A percentile compares a stretch with the other conserved stretches of the same genome.
phyloP scores from a whole-genome alignment of 176 grass and related monocot genomes.

The Calamus simplicifolius region DNA sequence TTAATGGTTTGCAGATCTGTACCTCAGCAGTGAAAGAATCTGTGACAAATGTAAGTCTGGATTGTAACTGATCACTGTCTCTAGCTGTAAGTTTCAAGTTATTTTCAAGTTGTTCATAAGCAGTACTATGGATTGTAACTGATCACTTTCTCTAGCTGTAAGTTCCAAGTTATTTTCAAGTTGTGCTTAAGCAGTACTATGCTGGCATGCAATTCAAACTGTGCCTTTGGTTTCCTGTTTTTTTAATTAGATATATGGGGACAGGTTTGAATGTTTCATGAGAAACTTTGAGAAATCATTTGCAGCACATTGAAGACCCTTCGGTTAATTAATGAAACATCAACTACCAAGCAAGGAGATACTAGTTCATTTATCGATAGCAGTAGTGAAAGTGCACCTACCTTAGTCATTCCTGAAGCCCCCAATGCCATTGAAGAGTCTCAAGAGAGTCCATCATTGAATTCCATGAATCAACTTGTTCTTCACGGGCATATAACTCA shows the following conservation, averaged over 20 bases:
- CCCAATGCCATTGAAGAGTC: slow-evolving; percentile 1
- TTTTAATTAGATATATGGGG: slow-evolving; percentile 72
- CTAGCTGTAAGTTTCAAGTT: slow-evolving; percentile 5
- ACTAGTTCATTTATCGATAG: slow-evolving; percentile 21
- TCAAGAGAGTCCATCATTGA: background rate
- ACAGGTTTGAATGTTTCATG: slow-evolving; percentile 63
- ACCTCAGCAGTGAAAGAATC: slow-evolving; percentile 82
- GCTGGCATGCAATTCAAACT: no score
- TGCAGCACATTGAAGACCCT: slow-evolving; percentile 85
- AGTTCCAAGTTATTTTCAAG: slow-evolving; percentile 3
- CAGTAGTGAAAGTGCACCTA: slow-evolving; percentile 22
- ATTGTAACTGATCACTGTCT: slow-evolving; percentile 5
- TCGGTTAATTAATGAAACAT: slow-evolving; percentile 50
- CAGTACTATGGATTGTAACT: slow-evolving; percentile 2
- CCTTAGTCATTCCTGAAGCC: slow-evolving; percentile 12
- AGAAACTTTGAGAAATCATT: slow-evolving; percentile 97
- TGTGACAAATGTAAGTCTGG: slow-evolving; percentile 64
- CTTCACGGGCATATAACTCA: slow-evolving; percentile 36
- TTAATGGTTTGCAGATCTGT: slow-evolving; percentile 57
- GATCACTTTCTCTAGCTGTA: background rate
- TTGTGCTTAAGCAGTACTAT: no score
- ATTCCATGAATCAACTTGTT: slow-evolving; percentile 16
- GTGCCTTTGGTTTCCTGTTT: background rate
- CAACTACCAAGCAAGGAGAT: slow-evolving; percentile 21
- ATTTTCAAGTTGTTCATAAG: background rate